Base-by-base conservation (phyloP, 495 filamentous ascomycete species). In the Penicillium fimorum region DNA sequence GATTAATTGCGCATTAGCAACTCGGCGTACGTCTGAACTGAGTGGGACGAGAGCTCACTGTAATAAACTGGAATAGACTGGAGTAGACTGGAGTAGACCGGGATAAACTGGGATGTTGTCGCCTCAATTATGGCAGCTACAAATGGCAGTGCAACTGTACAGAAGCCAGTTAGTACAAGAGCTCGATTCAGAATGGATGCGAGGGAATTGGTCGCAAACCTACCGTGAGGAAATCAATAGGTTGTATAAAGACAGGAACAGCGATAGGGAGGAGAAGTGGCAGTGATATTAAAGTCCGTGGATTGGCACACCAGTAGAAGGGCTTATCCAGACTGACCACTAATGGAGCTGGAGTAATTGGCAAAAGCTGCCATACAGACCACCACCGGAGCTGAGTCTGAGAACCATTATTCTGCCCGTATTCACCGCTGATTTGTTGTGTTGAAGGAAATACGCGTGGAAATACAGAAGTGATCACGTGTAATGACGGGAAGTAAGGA, bases 401-500 rank as follows among this genome's bases (percentile, higher is more conserved):
- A n/a, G 15, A 27, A 30, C 27, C 35, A 33, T 33, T 12, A 56
- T 62, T 59, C 32, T 62, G 60, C 60, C 47, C 7, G 0, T 0
- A 1, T 7, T 9, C 13, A 59, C 60, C 60, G 60, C 56, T 56
- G 52, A 4, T 45, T 5, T 11, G 17, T 1, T 45, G 33, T 20
- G 17, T 4, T 25, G 47, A 0, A 13, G 22, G 15, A 48, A 2
- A 47, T 7, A 18, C 22, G 29, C 32, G 47, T 49, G 47, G 47
- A 25, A 24, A 33, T 44, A 25, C 30, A n/a, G 7, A 12, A 11
- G 1, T 2, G 6, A 15, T 30, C 44, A 29, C 44, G 43, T 46
- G 43, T 3, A 29, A 7, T 9, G 43, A 12, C 18, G 4, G 5
- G 6, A 12, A 22, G n/a, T 43, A 6, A 15, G 11, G n/a, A 5